Base-by-base conservation (phyloP, 352 stramenopile genomes). In the Pythium sukuiense region DNA sequence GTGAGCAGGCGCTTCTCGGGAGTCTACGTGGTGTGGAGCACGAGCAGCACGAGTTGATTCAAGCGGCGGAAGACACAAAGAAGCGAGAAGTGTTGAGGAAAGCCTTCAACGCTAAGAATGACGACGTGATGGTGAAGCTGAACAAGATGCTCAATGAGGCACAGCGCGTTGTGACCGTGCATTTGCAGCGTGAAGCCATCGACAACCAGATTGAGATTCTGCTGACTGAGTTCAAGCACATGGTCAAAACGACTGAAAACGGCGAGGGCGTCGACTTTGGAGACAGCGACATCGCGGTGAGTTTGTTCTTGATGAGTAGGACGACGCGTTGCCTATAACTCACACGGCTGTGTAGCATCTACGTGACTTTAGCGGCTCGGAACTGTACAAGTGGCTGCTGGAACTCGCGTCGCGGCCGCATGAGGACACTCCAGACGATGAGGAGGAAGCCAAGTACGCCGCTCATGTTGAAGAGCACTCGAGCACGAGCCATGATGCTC, bases 211-310 rank as follows among this genome's bases (percentile, higher is more conserved):
- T 85, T 24, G 65, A 79, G 1, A 69, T 82, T 43, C 50, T 82
- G 11, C 48, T 85, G 43, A 35, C 46, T 14, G 76, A 77, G 66
- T 77, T 74, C 26, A 58, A 74, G 43, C 72, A 65, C 6, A 79
- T 82, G 70, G 48, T 78, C 16, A 79, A 74, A 33, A 37, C 63
- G 6, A 56, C 63, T 4, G 62, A 67, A 0, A 69, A 65, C 32
- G 55, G 61, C 14, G 71, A 80, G 14, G 53, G 61, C 32, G 67
- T 85, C 7, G 74, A 80, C 27, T 85, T 82, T 66, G 74, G 76
- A 3, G 74, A 78, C 35, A 67, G 55, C 16, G 74, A 85, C 37
- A 70, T 85, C 26, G 57, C 49, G 16, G 73, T 76, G 63, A 30
- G 71, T 68, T 32, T 35, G 14, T 32, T 58, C 1, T 20, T 59